Evolutionary conservation across 805 yeast genomes (phyloP), one percentile per base, ranked within the genome.

Genomic region (Lachancea lanzarotensis): DNA sequence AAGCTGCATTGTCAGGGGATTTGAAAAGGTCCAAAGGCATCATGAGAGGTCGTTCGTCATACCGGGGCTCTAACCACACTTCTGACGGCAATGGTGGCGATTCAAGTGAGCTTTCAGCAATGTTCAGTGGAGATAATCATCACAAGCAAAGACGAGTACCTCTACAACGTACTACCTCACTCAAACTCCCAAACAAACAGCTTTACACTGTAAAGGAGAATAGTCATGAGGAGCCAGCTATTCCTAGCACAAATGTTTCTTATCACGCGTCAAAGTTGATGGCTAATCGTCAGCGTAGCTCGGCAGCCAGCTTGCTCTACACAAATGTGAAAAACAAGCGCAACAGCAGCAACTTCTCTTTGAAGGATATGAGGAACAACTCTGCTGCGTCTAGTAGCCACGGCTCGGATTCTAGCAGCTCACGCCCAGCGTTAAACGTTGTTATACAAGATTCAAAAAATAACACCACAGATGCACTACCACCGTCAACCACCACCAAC

Each of bases 121-220:
- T 43, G 45, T 33, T 47, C 16, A 41, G 33, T 16, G 37, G 29
- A 3, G 29, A 34, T 3, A 35, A 12, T 20, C 38, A 35, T 11
- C 39, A 43, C 15, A 42, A 39, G 20, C 42, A 26, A 10, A 31
- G 26, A 34, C 26, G 46, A 15, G 47, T 31, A 12, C 37, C 45
- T 11, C 26, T 35, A 8, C 39, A 27, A 25, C 37, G 50, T 13
- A 41, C 45, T 12, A 19, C 47, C 12, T 47, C 50, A n/a, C 29
- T 40, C 29, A 42, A 42, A 30, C 30, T 36, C 29, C 35, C 45
- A 15, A 25, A 31, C 20, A 48, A 40, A 25, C 45, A 35, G 22
- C 42, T 51, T 12, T 49, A 46, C 41, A 45, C 53, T 3, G 47
- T 47, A 8, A 43, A 50, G 3, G 53, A 52, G 33, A 39, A 38